Evolutionary conservation across 2,329 filamentous ascomycete genomes (phyloP).

Genomic region (Fusarium sp.): DNA sequence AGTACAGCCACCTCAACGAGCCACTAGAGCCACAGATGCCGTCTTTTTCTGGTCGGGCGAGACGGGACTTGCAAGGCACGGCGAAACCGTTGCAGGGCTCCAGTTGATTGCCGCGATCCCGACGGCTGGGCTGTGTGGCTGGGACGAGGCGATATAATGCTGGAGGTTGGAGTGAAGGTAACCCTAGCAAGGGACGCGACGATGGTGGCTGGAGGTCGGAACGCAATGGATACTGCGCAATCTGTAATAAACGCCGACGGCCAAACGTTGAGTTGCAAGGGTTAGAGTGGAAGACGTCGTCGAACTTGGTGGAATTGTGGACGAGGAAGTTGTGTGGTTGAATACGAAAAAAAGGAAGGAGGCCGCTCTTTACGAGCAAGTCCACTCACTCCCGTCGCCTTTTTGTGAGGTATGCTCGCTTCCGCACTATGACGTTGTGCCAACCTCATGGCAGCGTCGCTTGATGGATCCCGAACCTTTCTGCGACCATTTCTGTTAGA

Average conservation of each 20-base stretch:
- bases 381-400: background rate
- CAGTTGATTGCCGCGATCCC: conserved; percentile 18
- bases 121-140: conserved; percentile 28
- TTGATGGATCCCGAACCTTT: background rate
- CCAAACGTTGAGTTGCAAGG: background rate
- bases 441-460: background rate
- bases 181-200: conserved; percentile 15
- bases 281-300: background rate
- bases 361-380: background rate
- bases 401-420: background rate
- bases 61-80: conserved; percentile 1
- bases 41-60: conserved; percentile 15
- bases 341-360: background rate
- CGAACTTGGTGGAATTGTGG: background rate
- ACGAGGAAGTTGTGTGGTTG: background rate
- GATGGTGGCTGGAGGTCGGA: conserved; percentile 33
- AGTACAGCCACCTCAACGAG: conserved; percentile 25
- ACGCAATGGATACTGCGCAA: background rate
- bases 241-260: background rate
- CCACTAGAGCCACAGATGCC: conserved; percentile 29
- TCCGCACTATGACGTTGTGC: background rate
- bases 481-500: background rate
- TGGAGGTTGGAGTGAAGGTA: conserved; percentile 31
- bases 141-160: conserved; percentile 8
- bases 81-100: conserved; percentile 26